These are phyloP conservation scores for Teratosphaeriaceae sp. DNA, from an alignment of 2,329 filamentous ascomycete genomes.

Conservation along the genomic window DNA sequence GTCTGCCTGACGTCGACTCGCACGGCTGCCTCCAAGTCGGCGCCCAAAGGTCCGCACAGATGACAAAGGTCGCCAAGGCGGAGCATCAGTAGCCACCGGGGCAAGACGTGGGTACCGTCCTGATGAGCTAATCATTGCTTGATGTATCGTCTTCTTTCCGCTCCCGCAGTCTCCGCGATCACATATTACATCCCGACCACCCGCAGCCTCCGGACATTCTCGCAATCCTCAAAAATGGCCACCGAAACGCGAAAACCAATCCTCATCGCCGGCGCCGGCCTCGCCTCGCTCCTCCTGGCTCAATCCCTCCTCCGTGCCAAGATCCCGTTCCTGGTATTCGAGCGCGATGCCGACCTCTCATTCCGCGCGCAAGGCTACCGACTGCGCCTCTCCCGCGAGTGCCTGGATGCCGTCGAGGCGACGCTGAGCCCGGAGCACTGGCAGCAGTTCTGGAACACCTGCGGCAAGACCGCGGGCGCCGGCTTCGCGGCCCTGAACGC, in stretches of 20 bases:
- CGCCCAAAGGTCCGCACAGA: too few species aligned
- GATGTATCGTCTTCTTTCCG: too few species aligned
- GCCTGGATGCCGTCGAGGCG: constrained; percentile 54
- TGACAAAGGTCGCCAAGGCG: too few species aligned
- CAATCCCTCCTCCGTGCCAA: constrained; percentile 29
- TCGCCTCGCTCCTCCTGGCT: constrained; percentile 34
- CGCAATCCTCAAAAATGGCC: background rate
- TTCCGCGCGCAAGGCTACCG: constrained; percentile 59
- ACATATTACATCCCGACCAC: too few species aligned
- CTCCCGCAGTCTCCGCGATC: too few species aligned
- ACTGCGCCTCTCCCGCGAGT: constrained; percentile 50
- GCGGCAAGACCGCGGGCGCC: constrained; percentile 53
- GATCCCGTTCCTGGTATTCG: constrained; percentile 36
- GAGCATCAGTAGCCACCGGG: too few species aligned
- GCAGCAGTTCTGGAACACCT: constrained; percentile 51
- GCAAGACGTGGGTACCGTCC: too few species aligned
- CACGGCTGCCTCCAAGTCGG: too few species aligned
- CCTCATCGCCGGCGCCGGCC: constrained; percentile 36
- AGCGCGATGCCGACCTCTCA: constrained; percentile 41
- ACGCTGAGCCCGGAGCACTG: constrained; percentile 43
- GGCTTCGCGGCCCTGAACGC: constrained; percentile 49
- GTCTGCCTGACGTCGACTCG: too few species aligned
- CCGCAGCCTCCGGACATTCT: too few species aligned
- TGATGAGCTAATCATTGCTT: too few species aligned
- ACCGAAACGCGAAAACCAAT: constrained; percentile 23